Evolutionary conservation across 352 stramenopile species (phyloP).

Genomic region (Pythium utonaiense): DNA sequence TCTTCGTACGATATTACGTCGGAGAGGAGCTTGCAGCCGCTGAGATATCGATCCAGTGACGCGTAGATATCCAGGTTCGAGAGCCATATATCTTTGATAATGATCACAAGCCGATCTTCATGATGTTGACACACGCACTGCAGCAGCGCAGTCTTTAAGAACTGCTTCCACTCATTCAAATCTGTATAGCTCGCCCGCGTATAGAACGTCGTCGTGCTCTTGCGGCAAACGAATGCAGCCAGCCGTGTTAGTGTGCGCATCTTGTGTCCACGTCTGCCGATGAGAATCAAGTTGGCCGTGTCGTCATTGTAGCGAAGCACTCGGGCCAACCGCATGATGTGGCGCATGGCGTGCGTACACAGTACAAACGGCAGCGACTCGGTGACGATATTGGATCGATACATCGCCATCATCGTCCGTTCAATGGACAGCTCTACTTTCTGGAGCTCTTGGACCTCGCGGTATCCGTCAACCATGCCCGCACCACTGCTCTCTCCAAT

Average conservation of each 20-base stretch:
- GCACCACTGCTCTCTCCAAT: constrained; percentile 41
- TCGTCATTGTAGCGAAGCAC: constrained; percentile 33
- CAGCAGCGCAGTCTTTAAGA: constrained; percentile 40
- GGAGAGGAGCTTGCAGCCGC: constrained; percentile 29
- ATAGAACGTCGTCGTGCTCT: constrained; percentile 27
- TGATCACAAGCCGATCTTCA: constrained; percentile 43
- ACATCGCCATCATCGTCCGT: constrained; percentile 56
- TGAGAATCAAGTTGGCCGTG: constrained; percentile 36
- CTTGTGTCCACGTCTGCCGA: constrained; percentile 44
- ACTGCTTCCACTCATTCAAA: constrained; percentile 28
- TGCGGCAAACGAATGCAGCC: constrained; percentile 53
- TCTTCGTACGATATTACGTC: constrained; percentile 54
- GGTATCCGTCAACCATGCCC: constrained; percentile 43
- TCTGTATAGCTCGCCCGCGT: constrained; percentile 9
- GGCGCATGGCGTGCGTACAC: constrained; percentile 49
- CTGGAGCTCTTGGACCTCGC: constrained; percentile 48
- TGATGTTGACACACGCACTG: constrained; percentile 28
- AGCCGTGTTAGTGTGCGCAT: constrained; percentile 50
- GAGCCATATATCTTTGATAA: constrained; percentile 51
- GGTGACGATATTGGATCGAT: constrained; percentile 23
- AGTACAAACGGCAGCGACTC: constrained; percentile 49
- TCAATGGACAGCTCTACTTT: constrained; percentile 54
- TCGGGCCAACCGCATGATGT: constrained; percentile 50
- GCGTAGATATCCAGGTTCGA: constrained; percentile 32
- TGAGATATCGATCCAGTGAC: constrained; percentile 45